Evolutionary conservation across 202 grass and related monocot species (phyloP), one percentile per base, ranked within the genome.

Genomic region (Tripidium arundinaceum): DNA sequence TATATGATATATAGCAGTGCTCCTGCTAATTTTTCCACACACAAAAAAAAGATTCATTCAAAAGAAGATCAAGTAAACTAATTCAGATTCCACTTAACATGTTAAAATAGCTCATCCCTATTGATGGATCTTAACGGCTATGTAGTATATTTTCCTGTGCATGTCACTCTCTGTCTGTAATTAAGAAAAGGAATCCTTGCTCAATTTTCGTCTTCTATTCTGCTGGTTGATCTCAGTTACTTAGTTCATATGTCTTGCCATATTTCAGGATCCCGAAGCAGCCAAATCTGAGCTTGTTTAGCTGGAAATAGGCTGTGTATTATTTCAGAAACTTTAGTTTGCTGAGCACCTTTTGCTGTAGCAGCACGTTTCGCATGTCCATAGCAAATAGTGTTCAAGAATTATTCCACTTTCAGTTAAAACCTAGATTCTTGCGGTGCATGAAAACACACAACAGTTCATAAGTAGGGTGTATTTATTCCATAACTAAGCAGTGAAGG

Each of bases 231-330:
- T 85, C 70, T 43, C 77, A 28, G 8, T 47, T 66, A 57, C 36
- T 50, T 42, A 49, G 46, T 49, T 57, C 58, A 47, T 1, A n/a
- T 74, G 45, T 25, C 39, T 65, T 71, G 15, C 74, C 83, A 66
- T 79, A 62, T 91, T 86, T 90, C 81, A 97, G 94, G 94, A 25
- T 94, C 94, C 74, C 87, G 85, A n/a, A n/a, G 76, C 86, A 97
- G 94, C 81, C 94, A 97, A 84, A 94, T 97, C 63, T 92, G 87
- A 81, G 86, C 94, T 68, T 92, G 85, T 83, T 83, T 84, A 25
- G 85, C 89, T 25, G 73, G 72, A 70, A 89, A 91, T 21, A 70
- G 89, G 61, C 90, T 79, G 42, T 90, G 89, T 75, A 77, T 94
- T 40, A 91, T 97, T 57, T 97, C 29, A 31, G n/a, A n/a, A 31